Base-by-base conservation (phyloP, 106 monocot species). In the Allium sativum region DNA sequence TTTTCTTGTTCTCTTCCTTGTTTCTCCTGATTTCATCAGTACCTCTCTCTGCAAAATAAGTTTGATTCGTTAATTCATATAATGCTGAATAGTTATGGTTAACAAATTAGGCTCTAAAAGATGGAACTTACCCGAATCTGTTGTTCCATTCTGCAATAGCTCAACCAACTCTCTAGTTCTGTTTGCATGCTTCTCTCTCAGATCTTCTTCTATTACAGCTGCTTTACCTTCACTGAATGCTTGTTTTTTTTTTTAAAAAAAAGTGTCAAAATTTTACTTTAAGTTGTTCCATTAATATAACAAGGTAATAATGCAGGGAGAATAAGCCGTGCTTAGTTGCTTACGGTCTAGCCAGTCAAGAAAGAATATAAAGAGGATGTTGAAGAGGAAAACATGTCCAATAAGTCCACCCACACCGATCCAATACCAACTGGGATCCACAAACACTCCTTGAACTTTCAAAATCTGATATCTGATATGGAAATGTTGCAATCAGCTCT, bases 381-480 rank as follows among this genome's bases (percentile, higher is more conserved):
- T 78, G 68, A 78, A 65, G 19, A 73, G 44, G 41, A 78, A 41
- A 41, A 68, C 58, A 18, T 68, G 73, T 55, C 78, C 68, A 14
- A 68, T 19, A 20, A 78, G 58, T 53, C 64, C 68, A 0, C 52
- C 78, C 8, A 73, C 56, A 44, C 68, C 67, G 64, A 78, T 78
- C 78, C 78, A 78, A 21, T 68, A 78, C 78, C 72, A 72, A 42
- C 68, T 64, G 19, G 61, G 20, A 60, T 68, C 64, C 21, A 71
- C 59, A 42, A 77, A 71, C 12, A 77, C 62, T 10, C 77, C 77
- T 21, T 67, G 66, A 15, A 17, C 11, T 55, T 64, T 65, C 18
- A 78, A 41, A 40, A 78, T 13, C 21, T 52, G 18, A n/a, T n/a
- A n/a, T n/a, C n/a, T n/a, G n/a, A n/a, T n/a, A n/a, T n/a, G n/a